phyloP scores from a whole-genome alignment of 176 grass and related monocot genomes.

The Cymbopogon citratus region DNA sequence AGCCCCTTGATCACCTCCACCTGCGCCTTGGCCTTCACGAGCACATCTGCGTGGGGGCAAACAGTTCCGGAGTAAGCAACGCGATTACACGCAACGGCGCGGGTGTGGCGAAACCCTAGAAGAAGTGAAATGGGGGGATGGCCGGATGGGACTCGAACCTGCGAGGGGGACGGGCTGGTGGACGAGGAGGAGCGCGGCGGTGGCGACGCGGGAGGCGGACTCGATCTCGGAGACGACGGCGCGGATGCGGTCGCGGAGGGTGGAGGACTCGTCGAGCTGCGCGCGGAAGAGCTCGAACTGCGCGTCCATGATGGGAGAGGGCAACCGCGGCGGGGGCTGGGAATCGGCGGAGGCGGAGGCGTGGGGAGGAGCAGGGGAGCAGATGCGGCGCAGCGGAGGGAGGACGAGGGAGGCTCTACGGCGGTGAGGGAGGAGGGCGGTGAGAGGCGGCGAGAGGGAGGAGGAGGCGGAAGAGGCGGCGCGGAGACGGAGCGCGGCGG shows the following conservation, averaged over 20 bases:
- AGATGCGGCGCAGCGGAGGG: slow-evolving; percentile 29
- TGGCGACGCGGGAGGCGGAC: slow-evolving; percentile 57
- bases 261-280: slow-evolving; percentile 77
- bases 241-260: slow-evolving; percentile 64
- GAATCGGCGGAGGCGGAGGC: not conserved
- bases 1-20: slow-evolving; percentile 70
- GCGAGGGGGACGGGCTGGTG: slow-evolving; percentile 62
- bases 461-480: not conserved
- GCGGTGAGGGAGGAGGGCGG: not conserved
- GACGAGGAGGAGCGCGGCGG: slow-evolving; percentile 76
- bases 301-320: slow-evolving; percentile 57
- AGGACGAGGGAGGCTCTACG: not conserved
- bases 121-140: slow-evolving; percentile 13
- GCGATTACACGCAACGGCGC: not conserved
- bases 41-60: slow-evolving; percentile 53
- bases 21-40: slow-evolving; percentile 74
- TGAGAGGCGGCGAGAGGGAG: not conserved
- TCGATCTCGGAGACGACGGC: slow-evolving; percentile 71
- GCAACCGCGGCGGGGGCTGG: not conserved
- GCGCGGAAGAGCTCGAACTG: slow-evolving; percentile 77
- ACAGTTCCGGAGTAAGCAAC: not conserved
- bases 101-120: not conserved
- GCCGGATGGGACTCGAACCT: slow-evolving; percentile 33
- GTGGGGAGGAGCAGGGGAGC: not conserved
- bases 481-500: slow-evolving; percentile 35